These are phyloP conservation scores for Eucalyptus globulus DNA, from an alignment of 345 rosid genomes.

Conservation along the genomic window DNA sequence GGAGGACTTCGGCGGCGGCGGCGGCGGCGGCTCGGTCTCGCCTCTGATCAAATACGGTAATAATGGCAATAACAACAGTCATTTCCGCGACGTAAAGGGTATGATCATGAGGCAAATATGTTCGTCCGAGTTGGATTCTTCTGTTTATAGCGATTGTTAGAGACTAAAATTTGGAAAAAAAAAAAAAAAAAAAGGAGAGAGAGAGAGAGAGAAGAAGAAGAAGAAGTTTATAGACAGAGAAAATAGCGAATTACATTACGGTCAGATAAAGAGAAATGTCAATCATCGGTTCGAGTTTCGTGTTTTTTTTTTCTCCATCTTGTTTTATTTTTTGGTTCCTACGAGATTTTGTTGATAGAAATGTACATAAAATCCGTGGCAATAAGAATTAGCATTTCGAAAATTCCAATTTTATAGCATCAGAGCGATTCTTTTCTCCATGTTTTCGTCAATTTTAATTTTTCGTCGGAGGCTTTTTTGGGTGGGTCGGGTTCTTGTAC, in stretches of 20 bases:
- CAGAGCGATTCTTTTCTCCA: not conserved
- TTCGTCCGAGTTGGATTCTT: conserved; percentile 40
- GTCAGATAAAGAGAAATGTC: not conserved
- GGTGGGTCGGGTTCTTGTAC: not conserved
- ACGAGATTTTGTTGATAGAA: not conserved
- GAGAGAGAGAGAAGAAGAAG: too few species aligned
- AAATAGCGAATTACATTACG: not conserved
- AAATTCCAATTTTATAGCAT: not conserved
- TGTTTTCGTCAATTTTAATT: not conserved
- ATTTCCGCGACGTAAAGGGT: conserved; percentile 1
- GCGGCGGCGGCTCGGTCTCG: not conserved
- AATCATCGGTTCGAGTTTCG: not conserved
- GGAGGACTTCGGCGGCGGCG: conserved; percentile 5
- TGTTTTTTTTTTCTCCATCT: not conserved
- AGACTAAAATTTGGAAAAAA: not conserved
- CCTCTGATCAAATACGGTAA: conserved; percentile 22
- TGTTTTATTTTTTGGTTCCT: not conserved
- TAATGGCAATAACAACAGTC: not conserved
- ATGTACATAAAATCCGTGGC: not conserved
- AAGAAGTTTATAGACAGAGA: not conserved
- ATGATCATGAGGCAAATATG: conserved; percentile 47
- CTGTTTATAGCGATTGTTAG: conserved; percentile 60
- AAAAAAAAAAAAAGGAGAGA: fast-evolving
- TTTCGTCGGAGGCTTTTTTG: not conserved
- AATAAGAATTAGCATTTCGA: not conserved